phyloP scores from a whole-genome alignment of 495 filamentous ascomycete genomes.

The Xylaria grammica region DNA sequence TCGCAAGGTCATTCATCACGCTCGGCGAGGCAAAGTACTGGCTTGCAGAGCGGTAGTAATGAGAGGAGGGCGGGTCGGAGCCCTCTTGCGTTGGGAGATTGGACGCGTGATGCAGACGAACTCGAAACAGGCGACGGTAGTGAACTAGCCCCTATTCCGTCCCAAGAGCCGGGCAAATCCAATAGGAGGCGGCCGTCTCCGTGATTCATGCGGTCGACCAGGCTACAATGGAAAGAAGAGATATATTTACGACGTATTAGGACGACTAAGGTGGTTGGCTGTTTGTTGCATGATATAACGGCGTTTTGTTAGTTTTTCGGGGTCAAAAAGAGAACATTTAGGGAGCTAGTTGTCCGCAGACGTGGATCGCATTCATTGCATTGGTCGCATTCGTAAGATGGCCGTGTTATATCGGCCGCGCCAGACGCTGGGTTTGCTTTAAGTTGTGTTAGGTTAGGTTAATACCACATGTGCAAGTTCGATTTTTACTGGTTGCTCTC shows the following conservation, averaged over 20 bases:
- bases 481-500: not conserved
- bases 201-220: not conserved
- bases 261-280: not conserved
- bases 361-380: conserved; percentile 5
- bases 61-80: conserved; percentile 28
- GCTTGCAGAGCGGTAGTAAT: conserved; percentile 1
- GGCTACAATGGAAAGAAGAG: not conserved
- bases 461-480: not conserved
- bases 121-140: not conserved
- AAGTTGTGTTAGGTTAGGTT: not conserved
- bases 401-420: conserved; percentile 2
- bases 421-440: conserved; percentile 9
- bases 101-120: conserved; percentile 6
- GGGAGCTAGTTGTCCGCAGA: not conserved
- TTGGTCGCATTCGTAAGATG: not conserved
- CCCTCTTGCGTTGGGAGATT: conserved; percentile 25
- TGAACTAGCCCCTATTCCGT: too few relatives aligned
- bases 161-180: not conserved
- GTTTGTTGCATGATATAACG: conserved; percentile 22
- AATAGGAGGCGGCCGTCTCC: not conserved
- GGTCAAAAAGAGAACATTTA: conserved; percentile 8
- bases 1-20: conserved; percentile 18
- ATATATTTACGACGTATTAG: conserved; percentile 13
- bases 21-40: conserved; percentile 16
- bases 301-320: conserved; percentile 15